A percentile compares a stretch with the other conserved stretches of the same genome.
Conservation (phyloP, 2,329 filamentous ascomycete genomes). For the Paraphaeosphaeria sporulosa region DNA sequence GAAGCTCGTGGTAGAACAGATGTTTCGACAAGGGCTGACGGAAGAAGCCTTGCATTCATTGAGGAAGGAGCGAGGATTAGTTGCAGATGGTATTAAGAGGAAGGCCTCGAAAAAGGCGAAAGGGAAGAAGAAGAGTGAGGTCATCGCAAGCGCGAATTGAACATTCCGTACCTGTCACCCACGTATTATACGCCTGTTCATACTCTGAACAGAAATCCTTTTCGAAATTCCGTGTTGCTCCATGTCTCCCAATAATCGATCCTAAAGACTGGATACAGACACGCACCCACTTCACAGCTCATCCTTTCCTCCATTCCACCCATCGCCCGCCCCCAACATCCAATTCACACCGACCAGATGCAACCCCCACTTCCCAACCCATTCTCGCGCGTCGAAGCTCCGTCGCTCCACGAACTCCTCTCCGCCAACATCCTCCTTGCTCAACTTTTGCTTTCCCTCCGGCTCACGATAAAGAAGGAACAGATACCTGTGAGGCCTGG, state of each 20-base stretch:
- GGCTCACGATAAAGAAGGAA: slow-evolving; percentile 43
- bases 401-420: slow-evolving; percentile 48
- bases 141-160: not conserved
- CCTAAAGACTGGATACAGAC: too few species aligned
- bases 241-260: too few species aligned
- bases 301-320: slow-evolving; percentile 36
- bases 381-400: slow-evolving; percentile 35
- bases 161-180: not conserved
- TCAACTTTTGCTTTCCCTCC: slow-evolving; percentile 23
- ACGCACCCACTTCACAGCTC: slow-evolving; percentile 18
- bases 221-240: too few species aligned
- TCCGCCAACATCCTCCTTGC: slow-evolving; percentile 41
- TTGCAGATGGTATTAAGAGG: slow-evolving; percentile 37
- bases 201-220: not conserved
- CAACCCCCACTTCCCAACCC: slow-evolving; percentile 34
- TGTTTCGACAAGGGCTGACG: slow-evolving; percentile 79
- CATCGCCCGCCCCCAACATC: slow-evolving; percentile 49
- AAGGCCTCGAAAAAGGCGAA: slow-evolving; percentile 33
- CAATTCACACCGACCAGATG: slow-evolving; percentile 45
- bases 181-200: too few species aligned
- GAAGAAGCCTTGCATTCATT: slow-evolving; percentile 66
- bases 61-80: slow-evolving; percentile 52
- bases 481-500: slow-evolving; percentile 45
- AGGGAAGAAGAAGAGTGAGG: slow-evolving; percentile 12
- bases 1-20: slow-evolving; percentile 80